Conservation (phyloP, 495 filamentous ascomycete species). For the Aspergillus nanangensis region DNA sequence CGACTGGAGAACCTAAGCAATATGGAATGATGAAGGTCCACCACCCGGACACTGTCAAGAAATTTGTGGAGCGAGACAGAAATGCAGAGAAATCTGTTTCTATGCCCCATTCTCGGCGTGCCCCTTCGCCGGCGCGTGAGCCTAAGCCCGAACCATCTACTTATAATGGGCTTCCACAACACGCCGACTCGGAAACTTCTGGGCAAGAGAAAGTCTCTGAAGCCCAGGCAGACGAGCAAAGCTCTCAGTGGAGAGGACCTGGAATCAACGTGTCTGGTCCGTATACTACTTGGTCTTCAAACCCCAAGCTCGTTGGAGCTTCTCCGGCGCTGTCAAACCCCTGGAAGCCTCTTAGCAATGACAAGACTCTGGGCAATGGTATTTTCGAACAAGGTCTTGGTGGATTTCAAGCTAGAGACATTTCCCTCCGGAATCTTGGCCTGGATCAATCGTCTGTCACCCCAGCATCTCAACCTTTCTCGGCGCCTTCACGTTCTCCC, state of each 20-base stretch:
- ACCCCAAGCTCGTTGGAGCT: conserved; percentile 26
- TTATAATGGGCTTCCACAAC: conserved; percentile 23
- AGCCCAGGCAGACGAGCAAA: conserved; percentile 30
- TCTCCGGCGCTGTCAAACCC: conserved; percentile 54
- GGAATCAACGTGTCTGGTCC: conserved; percentile 31
- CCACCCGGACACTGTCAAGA: conserved; percentile 44
- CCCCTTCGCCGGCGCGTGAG: conserved; percentile 32
- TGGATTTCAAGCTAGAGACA: conserved; percentile 35
- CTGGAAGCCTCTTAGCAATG: conserved; percentile 70
- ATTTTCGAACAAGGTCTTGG: conserved; percentile 65
- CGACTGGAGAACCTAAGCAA: conserved; percentile 48
- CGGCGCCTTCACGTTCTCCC: conserved; percentile 23
- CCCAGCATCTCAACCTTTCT: conserved; percentile 25
- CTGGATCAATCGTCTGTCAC: conserved; percentile 35
- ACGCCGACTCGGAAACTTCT: conserved; percentile 16
- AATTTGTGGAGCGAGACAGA: conserved; percentile 36
- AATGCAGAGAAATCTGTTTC: conserved; percentile 29
- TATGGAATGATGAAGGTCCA: conserved; percentile 60
- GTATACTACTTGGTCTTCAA: conserved; percentile 37
- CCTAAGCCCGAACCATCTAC: conserved; percentile 24
- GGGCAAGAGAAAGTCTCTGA: conserved; percentile 16
- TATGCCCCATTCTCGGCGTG: conserved; percentile 21
- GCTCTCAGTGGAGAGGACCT: conserved; percentile 29
- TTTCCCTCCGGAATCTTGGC: conserved; percentile 33
- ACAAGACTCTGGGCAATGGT: conserved; percentile 72